These are phyloP conservation scores for Scolecobasidium constrictum DNA, from an alignment of 2,329 filamentous ascomycete genomes.

Conservation along the genomic window DNA sequence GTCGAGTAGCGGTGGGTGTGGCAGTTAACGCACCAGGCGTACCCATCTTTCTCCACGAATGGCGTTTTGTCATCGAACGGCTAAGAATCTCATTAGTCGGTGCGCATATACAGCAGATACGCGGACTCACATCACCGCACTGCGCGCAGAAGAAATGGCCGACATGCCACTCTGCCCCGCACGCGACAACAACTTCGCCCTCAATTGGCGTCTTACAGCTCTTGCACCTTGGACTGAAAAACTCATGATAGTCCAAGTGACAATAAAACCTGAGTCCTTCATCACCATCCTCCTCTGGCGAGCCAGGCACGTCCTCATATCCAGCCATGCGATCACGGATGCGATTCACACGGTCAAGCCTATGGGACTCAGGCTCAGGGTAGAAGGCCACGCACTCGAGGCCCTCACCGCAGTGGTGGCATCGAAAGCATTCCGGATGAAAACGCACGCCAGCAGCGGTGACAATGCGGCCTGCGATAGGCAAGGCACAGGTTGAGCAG, in stretches of 20 bases:
- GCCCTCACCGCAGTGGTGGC: conserved; percentile 73
- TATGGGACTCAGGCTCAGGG: conserved; percentile 68
- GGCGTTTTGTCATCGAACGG: conserved; percentile 54
- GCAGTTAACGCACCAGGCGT: conserved; percentile 91
- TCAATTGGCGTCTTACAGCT: conserved; percentile 95
- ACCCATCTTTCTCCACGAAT: conserved; percentile 96
- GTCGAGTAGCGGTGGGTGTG: conserved; percentile 85
- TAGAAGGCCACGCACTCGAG: conserved; percentile 96
- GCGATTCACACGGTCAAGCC: conserved; percentile 61
- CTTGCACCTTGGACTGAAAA: conserved; percentile 86
- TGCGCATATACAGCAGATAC: not conserved
- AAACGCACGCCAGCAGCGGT: conserved; percentile 74
- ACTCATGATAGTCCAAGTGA: conserved; percentile 96
- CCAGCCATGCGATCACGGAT: conserved; percentile 51
- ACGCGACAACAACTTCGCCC: conserved; percentile 85
- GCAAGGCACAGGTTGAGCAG: conserved; percentile 73
- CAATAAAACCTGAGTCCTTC: conserved; percentile 86
- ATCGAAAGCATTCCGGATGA: conserved; percentile 87
- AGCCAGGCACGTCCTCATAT: conserved; percentile 52
- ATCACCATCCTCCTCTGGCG: conserved; percentile 38
- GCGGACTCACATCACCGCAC: conserved; percentile 68
- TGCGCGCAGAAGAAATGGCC: conserved; percentile 99
- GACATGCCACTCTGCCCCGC: conserved; percentile 91
- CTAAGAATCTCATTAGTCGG: conserved; percentile 20
- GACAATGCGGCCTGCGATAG: conserved; percentile 85